Evolutionary conservation across 768 basidiomycete species (phyloP), one percentile per base, ranked within the genome.

Genomic region (Phanerodontia chrysosporium): DNA sequence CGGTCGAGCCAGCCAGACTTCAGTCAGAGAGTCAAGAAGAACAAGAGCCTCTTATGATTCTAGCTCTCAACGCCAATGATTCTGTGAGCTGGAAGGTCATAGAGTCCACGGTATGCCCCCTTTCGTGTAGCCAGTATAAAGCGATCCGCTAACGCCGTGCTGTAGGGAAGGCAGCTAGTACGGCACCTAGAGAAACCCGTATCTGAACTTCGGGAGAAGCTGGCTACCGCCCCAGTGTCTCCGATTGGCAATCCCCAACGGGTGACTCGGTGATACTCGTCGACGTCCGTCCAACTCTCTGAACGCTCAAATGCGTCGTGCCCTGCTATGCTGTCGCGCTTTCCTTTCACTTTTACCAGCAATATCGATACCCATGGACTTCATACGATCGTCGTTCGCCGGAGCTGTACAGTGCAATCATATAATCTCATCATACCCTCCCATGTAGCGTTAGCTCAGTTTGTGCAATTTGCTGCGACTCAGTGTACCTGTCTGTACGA

Each of bases 51-150:
- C 63, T 89, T 55, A 78, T 91, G 81, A 73, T 92, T 48, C 76
- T 92, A 45, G 88, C 84, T 2, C 72, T 92, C 61, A 89, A 87
- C 61, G 78, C 85, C 32, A 80, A 82, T 22, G 70, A 80, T 42
- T 73, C 69, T 46, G 81, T 85, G 7, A 80, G 83, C n/a, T 91
- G 87, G 88, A 82, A 83, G 25, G 78, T 80, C 55, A 75, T 92
- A 56, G 78, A 84, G 54, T 58, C 68, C 62, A 90, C 86, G 79
- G 90, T 87, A 59, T 22, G 64, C n/a, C 27, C 1, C 28, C 22
- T 25, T 30, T n/a, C n/a, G n/a, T 57, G 21, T 35, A 10, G 24
- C 25, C 29, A 21, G 22, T 18, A 25, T 18, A 24, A 18, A 4
- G 16, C 36, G 5, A 29, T 9, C 22, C 12, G 27, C 3, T 49